phyloP scores from a whole-genome alignment of 495 filamentous ascomycete species.

The Aspergillus leporis region DNA sequence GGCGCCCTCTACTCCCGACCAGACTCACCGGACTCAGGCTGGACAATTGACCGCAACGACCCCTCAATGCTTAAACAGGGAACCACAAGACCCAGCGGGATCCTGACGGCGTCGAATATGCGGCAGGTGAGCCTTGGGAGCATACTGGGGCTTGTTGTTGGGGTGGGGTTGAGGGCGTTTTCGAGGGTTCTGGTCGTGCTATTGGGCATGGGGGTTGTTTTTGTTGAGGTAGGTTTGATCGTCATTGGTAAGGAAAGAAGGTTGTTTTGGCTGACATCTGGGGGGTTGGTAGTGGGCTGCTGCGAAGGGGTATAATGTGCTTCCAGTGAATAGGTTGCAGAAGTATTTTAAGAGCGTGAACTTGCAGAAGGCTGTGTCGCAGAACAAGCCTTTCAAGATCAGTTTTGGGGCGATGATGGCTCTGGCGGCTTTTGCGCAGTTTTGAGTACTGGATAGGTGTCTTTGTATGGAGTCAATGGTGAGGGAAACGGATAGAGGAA shows the following conservation, averaged over 20 bases:
- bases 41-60: constrained; percentile 29
- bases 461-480: background rate
- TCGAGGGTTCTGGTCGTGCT: constrained; percentile 72
- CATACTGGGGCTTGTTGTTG: constrained; percentile 66
- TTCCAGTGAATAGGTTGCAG: constrained; percentile 62
- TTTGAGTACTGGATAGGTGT: constrained; percentile 24
- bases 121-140: constrained; percentile 71
- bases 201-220: constrained; percentile 67
- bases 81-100: constrained; percentile 21
- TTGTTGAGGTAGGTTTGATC: constrained; percentile 61
- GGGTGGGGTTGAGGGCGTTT: constrained; percentile 72
- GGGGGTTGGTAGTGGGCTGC: constrained; percentile 59
- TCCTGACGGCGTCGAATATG: constrained; percentile 50
- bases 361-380: constrained; percentile 58
- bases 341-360: constrained; percentile 58
- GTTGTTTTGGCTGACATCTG: constrained; percentile 6
- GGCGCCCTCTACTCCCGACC: constrained; percentile 26
- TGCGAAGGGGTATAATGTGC: constrained; percentile 69
- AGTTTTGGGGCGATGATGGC: constrained; percentile 77
- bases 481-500: background rate
- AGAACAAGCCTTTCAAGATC: constrained; percentile 75
- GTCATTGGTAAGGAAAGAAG: background rate
- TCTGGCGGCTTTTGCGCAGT: constrained; percentile 68
- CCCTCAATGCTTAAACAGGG: constrained; percentile 31
- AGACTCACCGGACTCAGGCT: constrained; percentile 28